phyloP scores from a whole-genome alignment of 2,329 filamentous ascomycete species.

The Didymella exigua region DNA sequence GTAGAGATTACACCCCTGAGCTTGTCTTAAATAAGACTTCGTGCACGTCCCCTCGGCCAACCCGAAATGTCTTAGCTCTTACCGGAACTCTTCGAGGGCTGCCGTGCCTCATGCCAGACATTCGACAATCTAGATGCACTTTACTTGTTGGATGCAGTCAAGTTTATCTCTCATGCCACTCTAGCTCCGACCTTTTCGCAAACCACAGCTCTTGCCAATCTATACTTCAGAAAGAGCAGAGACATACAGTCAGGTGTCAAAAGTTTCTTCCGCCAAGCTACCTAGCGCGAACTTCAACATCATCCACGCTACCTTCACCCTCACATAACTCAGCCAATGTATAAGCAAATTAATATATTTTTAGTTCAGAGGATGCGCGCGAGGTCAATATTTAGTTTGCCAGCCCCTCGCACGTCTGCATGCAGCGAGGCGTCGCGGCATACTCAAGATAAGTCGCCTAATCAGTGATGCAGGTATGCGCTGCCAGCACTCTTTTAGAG shows the following conservation, averaged over 20 bases:
- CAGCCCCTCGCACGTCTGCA: not conserved
- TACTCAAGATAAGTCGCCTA: too few species aligned
- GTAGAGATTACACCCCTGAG: conserved; percentile 18
- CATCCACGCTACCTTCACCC: too few species aligned
- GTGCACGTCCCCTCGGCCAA: conserved; percentile 22
- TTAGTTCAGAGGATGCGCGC: too few species aligned
- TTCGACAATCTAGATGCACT: conserved; percentile 36
- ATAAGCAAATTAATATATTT: too few species aligned
- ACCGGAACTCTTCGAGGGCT: conserved; percentile 20
- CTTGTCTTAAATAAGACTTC: conserved; percentile 27
- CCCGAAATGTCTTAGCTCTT: conserved; percentile 18
- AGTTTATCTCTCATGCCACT: conserved; percentile 47
- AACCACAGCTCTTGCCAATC: conserved; percentile 19
- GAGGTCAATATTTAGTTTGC: not conserved
- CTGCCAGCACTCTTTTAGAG: too few species aligned
- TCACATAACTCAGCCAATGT: too few species aligned
- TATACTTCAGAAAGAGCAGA: conserved; percentile 19
- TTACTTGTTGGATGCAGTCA: conserved; percentile 25
- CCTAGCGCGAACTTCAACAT: too few species aligned
- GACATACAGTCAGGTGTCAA: too few species aligned
- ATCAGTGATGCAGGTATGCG: too few species aligned
- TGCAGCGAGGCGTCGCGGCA: too few species aligned
- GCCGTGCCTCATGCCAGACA: conserved; percentile 31
- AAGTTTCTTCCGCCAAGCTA: too few species aligned
- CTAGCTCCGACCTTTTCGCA: conserved; percentile 23